These are phyloP conservation scores for Hypseocharis bilobata DNA, from an alignment of 441 rosid species.

Conservation along the genomic window DNA sequence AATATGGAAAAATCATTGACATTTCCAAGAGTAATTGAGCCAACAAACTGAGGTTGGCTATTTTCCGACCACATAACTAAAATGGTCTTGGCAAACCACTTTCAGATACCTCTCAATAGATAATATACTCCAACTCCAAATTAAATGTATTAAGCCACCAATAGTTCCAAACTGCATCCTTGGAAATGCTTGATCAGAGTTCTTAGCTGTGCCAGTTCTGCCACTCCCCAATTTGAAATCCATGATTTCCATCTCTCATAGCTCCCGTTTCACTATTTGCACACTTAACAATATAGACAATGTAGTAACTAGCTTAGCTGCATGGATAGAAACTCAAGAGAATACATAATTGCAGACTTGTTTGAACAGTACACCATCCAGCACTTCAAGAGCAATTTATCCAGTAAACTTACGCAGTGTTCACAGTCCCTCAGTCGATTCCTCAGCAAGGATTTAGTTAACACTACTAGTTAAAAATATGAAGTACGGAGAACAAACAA, in stretches of 20 bases:
- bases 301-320: not conserved
- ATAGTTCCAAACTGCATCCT: not conserved
- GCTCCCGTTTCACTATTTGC: not conserved
- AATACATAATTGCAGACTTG: not conserved
- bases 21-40: not conserved
- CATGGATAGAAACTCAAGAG: not conserved
- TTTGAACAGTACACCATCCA: not conserved
- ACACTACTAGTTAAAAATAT: too few species aligned
- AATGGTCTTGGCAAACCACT: not conserved
- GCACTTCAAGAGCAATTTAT: not conserved
- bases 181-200: not conserved
- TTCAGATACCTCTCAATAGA: not conserved
- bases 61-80: not conserved
- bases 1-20: not conserved
- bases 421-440: not conserved
- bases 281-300: not conserved
- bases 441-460: not conserved
- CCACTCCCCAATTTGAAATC: not conserved
- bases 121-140: not conserved
- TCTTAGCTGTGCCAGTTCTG: not conserved
- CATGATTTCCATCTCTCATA: not conserved
- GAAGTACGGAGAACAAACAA: too few species aligned
- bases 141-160: not conserved
- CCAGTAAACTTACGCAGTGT: not conserved
- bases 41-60: not conserved